These are phyloP conservation scores for Carex arenaria DNA, from an alignment of 202 grass and related monocot genomes.

Conservation along the genomic window DNA sequence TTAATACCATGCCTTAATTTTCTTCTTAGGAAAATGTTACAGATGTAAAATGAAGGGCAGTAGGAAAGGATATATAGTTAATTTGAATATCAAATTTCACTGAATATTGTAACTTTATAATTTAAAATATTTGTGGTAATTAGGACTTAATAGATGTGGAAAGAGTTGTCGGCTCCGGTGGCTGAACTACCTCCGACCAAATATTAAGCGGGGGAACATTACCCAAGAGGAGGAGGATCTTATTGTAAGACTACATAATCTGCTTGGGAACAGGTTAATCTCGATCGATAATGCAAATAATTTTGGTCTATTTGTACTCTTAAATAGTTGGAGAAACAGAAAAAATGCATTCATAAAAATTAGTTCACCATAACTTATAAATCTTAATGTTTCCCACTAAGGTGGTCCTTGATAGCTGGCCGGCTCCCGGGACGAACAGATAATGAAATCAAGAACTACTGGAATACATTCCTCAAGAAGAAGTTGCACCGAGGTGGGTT, in stretches of 20 bases:
- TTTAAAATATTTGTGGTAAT: background rate
- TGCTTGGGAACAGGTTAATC: conserved; percentile 32
- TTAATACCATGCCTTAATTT: background rate
- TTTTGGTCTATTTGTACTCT: background rate
- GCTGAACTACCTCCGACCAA: conserved; percentile 32
- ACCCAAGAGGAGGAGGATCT: conserved; percentile 30
- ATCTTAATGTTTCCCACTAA: background rate
- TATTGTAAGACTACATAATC: conserved; percentile 29
- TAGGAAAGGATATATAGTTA: background rate
- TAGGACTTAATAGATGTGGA: conserved; percentile 26
- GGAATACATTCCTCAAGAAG: conserved; percentile 28
- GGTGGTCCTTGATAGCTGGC: conserved; percentile 34
- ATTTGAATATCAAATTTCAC: background rate
- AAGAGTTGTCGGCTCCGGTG: conserved; percentile 36
- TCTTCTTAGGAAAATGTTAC: background rate
- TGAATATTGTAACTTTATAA: background rate
- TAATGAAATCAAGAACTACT: conserved; percentile 40
- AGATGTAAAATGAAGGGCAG: background rate
- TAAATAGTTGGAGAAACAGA: background rate
- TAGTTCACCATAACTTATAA: background rate
- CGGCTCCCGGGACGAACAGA: conserved; percentile 31
- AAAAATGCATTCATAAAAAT: background rate
- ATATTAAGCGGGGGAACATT: conserved; percentile 26
- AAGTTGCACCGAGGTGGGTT: background rate
- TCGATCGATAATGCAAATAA: background rate